Percentiles rank a stretch among this genome's conserved stretches.
Conservation (phyloP, 129 eudicot genomes). For the Chrysanthemum seticuspe region DNA sequence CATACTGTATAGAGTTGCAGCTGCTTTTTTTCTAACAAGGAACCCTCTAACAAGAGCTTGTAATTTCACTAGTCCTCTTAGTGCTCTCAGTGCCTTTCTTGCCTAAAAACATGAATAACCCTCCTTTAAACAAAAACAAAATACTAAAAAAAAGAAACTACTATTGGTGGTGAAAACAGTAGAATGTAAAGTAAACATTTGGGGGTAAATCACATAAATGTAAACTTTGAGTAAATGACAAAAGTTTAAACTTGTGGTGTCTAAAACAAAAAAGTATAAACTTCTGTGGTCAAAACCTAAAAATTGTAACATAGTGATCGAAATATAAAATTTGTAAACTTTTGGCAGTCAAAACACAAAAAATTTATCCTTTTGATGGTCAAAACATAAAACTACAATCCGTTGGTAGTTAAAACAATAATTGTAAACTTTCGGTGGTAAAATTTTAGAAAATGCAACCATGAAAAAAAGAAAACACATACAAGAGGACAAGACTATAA, state of each 20-base stretch:
- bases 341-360: background rate
- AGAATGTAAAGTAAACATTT: background rate
- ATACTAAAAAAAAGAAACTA: background rate
- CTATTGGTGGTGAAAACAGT: no score
- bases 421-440: background rate
- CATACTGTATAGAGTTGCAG: slow-evolving; percentile 91
- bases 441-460: background rate
- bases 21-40: slow-evolving; percentile 81
- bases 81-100: slow-evolving; percentile 80
- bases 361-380: background rate
- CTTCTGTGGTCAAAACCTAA: slow-evolving; percentile 3
- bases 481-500: slow-evolving; percentile 12
- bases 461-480: background rate
- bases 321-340: background rate
- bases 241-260: background rate
- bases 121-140: background rate
- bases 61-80: slow-evolving; percentile 80
- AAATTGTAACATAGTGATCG: background rate
- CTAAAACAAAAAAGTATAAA: background rate
- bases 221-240: no score
- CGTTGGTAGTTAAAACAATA: background rate
- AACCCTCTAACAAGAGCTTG: slow-evolving; percentile 95
- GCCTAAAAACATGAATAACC: slow-evolving; percentile 48
- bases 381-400: background rate
- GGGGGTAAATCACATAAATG: no score